phyloP scores from a whole-genome alignment of 2,329 filamentous ascomycete genomes.

The Anisogramma anomala region DNA sequence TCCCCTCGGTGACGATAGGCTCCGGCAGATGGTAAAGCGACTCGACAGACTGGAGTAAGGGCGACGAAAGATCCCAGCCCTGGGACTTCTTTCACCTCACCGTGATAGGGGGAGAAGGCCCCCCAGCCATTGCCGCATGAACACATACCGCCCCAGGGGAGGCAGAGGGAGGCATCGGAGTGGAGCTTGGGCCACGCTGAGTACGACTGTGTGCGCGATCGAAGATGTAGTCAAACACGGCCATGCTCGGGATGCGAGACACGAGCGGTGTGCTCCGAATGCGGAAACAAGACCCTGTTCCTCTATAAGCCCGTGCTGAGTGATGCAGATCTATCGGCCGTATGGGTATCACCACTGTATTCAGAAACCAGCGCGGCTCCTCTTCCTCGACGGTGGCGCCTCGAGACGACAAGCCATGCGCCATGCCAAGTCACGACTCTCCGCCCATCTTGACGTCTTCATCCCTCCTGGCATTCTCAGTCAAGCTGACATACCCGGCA shows the following conservation, averaged over 20 bases:
- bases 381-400: neutral
- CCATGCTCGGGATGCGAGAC: too few species aligned
- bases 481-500: too few species aligned
- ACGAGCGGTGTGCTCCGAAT: too few species aligned
- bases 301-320: neutral
- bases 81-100: neutral
- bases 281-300: neutral
- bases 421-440: too few species aligned
- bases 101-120: neutral
- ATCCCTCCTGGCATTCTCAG: too few species aligned
- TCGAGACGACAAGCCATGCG: neutral
- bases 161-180: neutral
- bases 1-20: too few species aligned
- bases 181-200: constrained; percentile 7
- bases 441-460: constrained; percentile 3
- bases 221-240: too few species aligned
- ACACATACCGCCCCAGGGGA: neutral
- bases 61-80: neutral
- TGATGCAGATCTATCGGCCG: neutral
- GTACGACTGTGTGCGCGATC: too few species aligned
- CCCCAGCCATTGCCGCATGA: neutral
- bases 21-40: neutral
- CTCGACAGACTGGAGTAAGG: neutral
- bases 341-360: constrained; percentile 10
- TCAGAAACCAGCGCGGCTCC: neutral